A percentile compares a stretch with the other conserved stretches of the same genome.
Conservation (phyloP, 768 basidiomycete species). For the Xerocomellus amylosporus region DNA sequence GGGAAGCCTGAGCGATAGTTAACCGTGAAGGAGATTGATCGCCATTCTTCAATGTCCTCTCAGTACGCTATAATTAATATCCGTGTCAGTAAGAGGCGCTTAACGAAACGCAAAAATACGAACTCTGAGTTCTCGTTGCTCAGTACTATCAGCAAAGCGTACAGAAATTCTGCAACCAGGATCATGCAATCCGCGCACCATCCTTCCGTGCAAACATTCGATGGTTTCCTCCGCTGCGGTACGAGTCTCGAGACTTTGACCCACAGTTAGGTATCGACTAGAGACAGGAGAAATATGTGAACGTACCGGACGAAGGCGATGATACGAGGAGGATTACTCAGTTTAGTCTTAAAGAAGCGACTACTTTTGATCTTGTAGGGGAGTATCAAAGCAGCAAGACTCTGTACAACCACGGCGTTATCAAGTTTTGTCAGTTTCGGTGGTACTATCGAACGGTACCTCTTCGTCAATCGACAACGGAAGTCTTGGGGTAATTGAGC, state of each 20-base stretch:
- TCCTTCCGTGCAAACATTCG: slow-evolving; percentile 72
- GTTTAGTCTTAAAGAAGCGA: slow-evolving; percentile 75
- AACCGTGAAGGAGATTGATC: slow-evolving; percentile 62
- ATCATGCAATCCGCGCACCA: slow-evolving; percentile 79
- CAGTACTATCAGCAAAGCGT: slow-evolving; percentile 73
- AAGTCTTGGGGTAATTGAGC: slow-evolving; percentile 39
- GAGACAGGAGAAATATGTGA: background rate
- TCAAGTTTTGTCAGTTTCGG: background rate
- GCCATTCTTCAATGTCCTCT: slow-evolving; percentile 57
- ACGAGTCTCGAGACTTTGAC: slow-evolving; percentile 63
- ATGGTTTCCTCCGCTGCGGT: slow-evolving; percentile 72
- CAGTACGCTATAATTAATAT: slow-evolving; percentile 46
- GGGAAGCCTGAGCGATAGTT: slow-evolving; percentile 74
- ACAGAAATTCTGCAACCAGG: slow-evolving; percentile 75
- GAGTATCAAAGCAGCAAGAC: slow-evolving; percentile 60
- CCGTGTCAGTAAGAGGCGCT: slow-evolving; percentile 1
- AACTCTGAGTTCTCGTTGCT: slow-evolving; percentile 75
- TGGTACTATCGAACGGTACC: slow-evolving; percentile 30
- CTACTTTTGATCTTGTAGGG: slow-evolving; percentile 73
- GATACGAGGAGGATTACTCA: slow-evolving; percentile 73
- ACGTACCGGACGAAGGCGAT: slow-evolving; percentile 78
- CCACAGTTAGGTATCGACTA: background rate
- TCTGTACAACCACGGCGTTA: slow-evolving; percentile 35
- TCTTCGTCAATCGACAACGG: slow-evolving; percentile 68
- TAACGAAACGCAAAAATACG: slow-evolving; percentile 24